A percentile compares a stretch with the other conserved stretches of the same genome.
These are phyloP conservation scores for Graphium sp. DNA, from an alignment of 2,329 filamentous ascomycete genomes.

Conservation along the genomic window DNA sequence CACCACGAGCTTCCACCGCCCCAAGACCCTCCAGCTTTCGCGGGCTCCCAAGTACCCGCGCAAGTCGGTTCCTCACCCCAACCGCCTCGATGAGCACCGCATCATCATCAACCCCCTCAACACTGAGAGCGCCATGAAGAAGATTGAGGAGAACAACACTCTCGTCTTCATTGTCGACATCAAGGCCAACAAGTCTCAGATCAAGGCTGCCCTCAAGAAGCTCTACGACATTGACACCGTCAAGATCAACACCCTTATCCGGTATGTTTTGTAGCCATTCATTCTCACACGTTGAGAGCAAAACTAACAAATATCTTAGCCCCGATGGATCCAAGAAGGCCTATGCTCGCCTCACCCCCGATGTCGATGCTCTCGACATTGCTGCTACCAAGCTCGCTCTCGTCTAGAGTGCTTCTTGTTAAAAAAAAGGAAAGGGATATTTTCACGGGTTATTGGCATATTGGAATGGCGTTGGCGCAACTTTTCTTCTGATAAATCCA, in stretches of 20 bases:
- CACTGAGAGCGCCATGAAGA: constrained; percentile 99
- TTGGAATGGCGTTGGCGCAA: too few species aligned
- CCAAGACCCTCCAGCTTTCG: constrained; percentile 88
- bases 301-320: constrained; percentile 24
- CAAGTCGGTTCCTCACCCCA: constrained; percentile 79
- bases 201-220: constrained; percentile 96
- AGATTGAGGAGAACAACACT: constrained; percentile 99
- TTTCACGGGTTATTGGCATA: too few species aligned
- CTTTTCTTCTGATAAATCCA: too few species aligned
- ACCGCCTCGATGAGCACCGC: constrained; percentile 94
- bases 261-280: constrained; percentile 33
- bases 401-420: too few species aligned
- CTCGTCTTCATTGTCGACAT: constrained; percentile 93
- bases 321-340: constrained; percentile 99
- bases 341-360: constrained; percentile 83
- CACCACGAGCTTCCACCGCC: constrained; percentile 90
- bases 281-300: constrained; percentile 5
- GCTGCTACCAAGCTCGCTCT: constrained; percentile 97
- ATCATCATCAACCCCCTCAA: constrained; percentile 96
- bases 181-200: constrained; percentile 99
- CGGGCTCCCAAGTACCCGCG: constrained; percentile 91
- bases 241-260: constrained; percentile 99
- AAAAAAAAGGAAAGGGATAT: too few species aligned
- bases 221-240: constrained; percentile 95
- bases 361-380: constrained; percentile 98